Evolutionary conservation across 176 grass and related monocot genomes (phyloP), one percentile per base, ranked within the genome.

Genomic region (Saccharum officinarum): DNA sequence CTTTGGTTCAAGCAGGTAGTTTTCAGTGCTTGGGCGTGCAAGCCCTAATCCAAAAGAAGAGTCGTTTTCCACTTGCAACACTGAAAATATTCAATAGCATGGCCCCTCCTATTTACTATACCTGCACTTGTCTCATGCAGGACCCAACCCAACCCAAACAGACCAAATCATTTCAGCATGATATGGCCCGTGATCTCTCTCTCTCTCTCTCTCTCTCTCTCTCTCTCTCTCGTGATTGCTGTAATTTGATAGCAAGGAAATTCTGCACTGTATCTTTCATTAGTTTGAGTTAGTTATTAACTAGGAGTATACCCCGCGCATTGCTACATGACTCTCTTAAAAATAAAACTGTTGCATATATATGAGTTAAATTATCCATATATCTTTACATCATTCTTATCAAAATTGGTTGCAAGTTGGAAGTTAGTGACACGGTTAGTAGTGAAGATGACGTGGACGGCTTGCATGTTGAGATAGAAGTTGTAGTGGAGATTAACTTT

Each of bases 91-190:
- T 77, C 63, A 81, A 71, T 65, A 66, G 3, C 25, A 71, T 54
- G 34, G 6, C 76, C 81, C 64, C 37, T 34, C 26, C 69, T 75
- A 46, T 49, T 83, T 75, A 71, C 33, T 83, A 84, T 84, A 84
- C 76, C 78, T 84, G 70, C 39, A 75, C 39, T 88, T 83, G 70
- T 89, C 67, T 23, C 78, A 23, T 67, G 65, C 65, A 62, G 73
- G 89, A 75, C 90, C 46, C 46, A 87, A 75, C 85, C 60, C 20
- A 84, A 74, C 40, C 49, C 33, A 50, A 93, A 91, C 60, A 90
- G 89, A 95, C 89, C 71, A 73, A 87, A 90, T 85, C 62, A 95
- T 95, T 87, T 76, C 83, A 77, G 30, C 75, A 80, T 92, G 86
- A 87, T 89, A 91, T 91, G 81, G 18, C 49, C 88, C 92, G 92